Conservation (phyloP, 1,284 basidiomycete genomes). For the Tylopilus orsonianus region DNA sequence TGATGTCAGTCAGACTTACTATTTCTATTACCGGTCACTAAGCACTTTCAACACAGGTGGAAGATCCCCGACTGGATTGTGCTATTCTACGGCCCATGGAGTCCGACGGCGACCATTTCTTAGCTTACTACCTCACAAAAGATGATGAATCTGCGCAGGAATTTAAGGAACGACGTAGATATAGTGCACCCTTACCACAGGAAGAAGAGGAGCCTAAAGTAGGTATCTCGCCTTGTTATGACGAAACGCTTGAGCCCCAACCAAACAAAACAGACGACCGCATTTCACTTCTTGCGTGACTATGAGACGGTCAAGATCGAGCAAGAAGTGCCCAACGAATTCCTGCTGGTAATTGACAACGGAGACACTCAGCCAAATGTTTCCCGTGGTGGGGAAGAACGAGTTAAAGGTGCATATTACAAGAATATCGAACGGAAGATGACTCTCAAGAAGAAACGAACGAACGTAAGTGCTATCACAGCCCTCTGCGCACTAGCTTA, state of each 20-base stretch:
- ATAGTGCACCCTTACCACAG: conserved; percentile 41
- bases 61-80: conserved; percentile 77
- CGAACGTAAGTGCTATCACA: conserved; percentile 53
- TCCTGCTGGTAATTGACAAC: conserved; percentile 74
- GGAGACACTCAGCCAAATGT: conserved; percentile 40
- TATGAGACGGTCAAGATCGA: conserved; percentile 84
- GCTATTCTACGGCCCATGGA: conserved; percentile 86
- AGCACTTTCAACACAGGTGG: conserved; percentile 43
- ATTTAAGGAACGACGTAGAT: conserved; percentile 52
- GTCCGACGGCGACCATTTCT: conserved; percentile 81
- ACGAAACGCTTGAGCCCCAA: not conserved
- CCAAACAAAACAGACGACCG: conserved; percentile 48
- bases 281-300: conserved; percentile 75
- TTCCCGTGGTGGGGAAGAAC: conserved; percentile 19
- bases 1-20: conserved; percentile 46
- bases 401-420: conserved; percentile 76
- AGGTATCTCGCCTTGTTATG: not conserved
- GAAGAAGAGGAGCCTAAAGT: conserved; percentile 54
- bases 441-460: conserved; percentile 81
- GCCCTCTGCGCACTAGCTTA: not conserved
- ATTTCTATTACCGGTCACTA: not conserved
- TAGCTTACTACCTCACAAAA: conserved; percentile 85
- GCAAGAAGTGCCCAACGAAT: conserved; percentile 81
- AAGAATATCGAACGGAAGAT: conserved; percentile 87
- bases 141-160: conserved; percentile 69